These are phyloP conservation scores for Rhododendron molle DNA, from an alignment of 148 eudicot genomes.

Conservation along the genomic window DNA sequence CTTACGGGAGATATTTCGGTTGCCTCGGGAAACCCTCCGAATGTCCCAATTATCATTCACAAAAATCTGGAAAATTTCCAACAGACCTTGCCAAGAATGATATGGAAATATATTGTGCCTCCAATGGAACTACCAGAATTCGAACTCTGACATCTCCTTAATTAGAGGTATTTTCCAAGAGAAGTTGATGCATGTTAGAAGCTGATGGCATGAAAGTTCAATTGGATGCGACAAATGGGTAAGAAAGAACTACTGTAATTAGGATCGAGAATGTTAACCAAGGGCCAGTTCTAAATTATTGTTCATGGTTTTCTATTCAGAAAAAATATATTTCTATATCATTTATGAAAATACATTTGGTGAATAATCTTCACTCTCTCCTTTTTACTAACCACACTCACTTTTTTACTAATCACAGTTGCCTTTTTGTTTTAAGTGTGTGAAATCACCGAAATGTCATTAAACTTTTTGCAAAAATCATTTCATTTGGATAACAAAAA, in stretches of 20 bases:
- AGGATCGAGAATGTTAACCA: neutral
- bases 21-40: too few species aligned
- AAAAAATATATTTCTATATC: neutral
- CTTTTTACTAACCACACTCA: too few species aligned
- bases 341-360: neutral
- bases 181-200: neutral
- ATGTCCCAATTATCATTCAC: too few species aligned
- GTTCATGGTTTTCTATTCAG: neutral
- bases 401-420: too few species aligned
- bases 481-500: neutral
- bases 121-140: neutral
- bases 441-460: too few species aligned
- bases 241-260: neutral
- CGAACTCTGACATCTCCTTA: neutral
- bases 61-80: too few species aligned
- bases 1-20: too few species aligned
- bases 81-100: neutral
- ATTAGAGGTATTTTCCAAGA: neutral
- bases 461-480: neutral
- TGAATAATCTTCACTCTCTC: too few species aligned
- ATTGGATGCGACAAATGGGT: neutral
- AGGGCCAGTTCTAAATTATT: too few species aligned
- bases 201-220: neutral
- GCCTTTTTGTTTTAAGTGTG: too few species aligned
- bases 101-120: neutral